Conservation (phyloP, 2,329 filamentous ascomycete species). For the Fusarium lyarnte region DNA sequence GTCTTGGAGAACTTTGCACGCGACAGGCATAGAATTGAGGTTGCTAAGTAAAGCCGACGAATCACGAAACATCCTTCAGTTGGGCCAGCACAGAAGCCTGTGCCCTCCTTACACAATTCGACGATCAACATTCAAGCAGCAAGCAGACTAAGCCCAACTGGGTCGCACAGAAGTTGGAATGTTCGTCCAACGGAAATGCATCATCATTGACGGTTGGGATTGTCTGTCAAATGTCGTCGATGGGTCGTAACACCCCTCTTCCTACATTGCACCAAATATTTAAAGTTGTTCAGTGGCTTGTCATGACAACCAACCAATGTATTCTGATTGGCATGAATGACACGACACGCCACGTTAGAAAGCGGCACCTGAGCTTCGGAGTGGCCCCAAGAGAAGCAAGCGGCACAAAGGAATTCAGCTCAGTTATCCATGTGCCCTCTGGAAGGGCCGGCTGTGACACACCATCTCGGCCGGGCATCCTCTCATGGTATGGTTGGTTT, state of each 20-base stretch:
- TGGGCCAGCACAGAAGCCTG: slow-evolving; percentile 1
- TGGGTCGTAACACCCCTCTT: neutral
- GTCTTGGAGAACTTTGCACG: slow-evolving; percentile 5
- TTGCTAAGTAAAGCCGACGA: slow-evolving; percentile 21
- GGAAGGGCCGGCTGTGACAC: slow-evolving; percentile 24
- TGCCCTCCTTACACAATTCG: neutral
- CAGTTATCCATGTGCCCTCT: slow-evolving; percentile 8
- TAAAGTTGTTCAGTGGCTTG: slow-evolving; percentile 36
- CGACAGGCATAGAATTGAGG: slow-evolving; percentile 5
- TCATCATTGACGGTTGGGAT: slow-evolving; percentile 6
- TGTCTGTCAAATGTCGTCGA: neutral
- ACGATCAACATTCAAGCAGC: slow-evolving; percentile 22
- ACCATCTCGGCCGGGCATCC: slow-evolving; percentile 33
- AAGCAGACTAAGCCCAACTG: slow-evolving; percentile 18
- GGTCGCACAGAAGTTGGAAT: slow-evolving; percentile 9
- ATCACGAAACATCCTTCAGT: slow-evolving; percentile 4
- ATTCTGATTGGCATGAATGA: slow-evolving; percentile 1
- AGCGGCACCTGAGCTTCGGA: slow-evolving; percentile 12
- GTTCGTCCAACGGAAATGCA: slow-evolving; percentile 10
- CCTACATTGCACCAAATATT: neutral
- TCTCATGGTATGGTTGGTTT: slow-evolving; percentile 32
- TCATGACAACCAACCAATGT: slow-evolving; percentile 22
- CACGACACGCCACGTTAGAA: slow-evolving; percentile 18
- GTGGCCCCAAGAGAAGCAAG: slow-evolving; percentile 17
- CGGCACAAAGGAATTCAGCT: slow-evolving; percentile 10